These are phyloP conservation scores for Claviceps purpurea DNA, from an alignment of 2,329 filamentous ascomycete genomes.

Conservation along the genomic window DNA sequence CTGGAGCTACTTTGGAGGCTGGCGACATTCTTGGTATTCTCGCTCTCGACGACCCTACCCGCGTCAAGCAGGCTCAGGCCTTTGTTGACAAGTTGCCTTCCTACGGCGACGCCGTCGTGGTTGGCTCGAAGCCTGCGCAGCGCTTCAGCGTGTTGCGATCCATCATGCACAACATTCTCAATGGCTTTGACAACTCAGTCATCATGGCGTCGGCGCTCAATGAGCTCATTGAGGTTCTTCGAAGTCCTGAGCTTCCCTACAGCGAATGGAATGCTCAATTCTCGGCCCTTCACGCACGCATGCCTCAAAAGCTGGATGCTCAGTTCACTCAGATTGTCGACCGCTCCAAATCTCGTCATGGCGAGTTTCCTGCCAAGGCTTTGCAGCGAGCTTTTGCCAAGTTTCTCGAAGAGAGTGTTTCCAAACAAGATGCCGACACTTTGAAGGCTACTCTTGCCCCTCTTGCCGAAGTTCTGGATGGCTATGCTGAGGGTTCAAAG, in stretches of 20 bases:
- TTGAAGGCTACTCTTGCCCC: slow-evolving; percentile 63
- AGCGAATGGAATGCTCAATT: slow-evolving; percentile 95
- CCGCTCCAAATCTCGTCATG: slow-evolving; percentile 59
- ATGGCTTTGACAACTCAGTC: slow-evolving; percentile 93
- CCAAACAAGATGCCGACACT: slow-evolving; percentile 56
- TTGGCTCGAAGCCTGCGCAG: slow-evolving; percentile 86
- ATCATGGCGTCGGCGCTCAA: slow-evolving; percentile 82
- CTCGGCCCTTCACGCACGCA: slow-evolving; percentile 90
- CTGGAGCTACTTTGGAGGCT: slow-evolving; percentile 91
- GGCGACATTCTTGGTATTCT: slow-evolving; percentile 98
- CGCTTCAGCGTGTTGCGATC: slow-evolving; percentile 64
- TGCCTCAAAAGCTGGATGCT: slow-evolving; percentile 84
- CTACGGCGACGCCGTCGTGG: slow-evolving; percentile 71
- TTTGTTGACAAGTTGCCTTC: slow-evolving; percentile 85
- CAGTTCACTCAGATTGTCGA: slow-evolving; percentile 78
- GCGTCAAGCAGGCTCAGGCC: slow-evolving; percentile 90
- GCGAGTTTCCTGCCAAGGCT: slow-evolving; percentile 85
- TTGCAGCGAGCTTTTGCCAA: slow-evolving; percentile 72
- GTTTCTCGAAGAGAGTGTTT: slow-evolving; percentile 79
- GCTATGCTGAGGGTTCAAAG: slow-evolving; percentile 81
- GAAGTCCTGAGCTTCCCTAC: slow-evolving; percentile 81
- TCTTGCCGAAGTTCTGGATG: slow-evolving; percentile 61
- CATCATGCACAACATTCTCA: slow-evolving; percentile 75
- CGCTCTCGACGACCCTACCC: slow-evolving; percentile 84
- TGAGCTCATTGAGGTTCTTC: slow-evolving; percentile 79